Evolutionary conservation across 148 eudicot genomes (phyloP), one percentile per base, ranked within the genome.

Genomic region (Spergularia bocconei): DNA sequence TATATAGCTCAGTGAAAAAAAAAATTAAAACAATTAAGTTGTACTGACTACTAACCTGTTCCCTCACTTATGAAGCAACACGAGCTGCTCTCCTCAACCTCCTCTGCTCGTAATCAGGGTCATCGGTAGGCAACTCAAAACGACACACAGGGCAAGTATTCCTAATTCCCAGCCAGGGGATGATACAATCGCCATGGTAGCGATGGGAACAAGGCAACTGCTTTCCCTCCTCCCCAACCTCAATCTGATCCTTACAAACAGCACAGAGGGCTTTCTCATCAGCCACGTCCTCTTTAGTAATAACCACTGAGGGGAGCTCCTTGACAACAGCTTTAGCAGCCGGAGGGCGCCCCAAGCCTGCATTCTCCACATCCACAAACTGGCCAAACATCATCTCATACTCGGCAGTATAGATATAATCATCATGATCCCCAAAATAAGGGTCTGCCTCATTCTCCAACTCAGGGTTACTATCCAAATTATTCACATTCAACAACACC

Each of bases 121-220:
- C 89, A 81, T 90, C 96, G 0, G 96, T 90, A 17, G 89, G 89
- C 85, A 91, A 79, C 70, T 91, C 92, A 67, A 79, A 78, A 6
- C 92, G 86, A 79, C 96, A 91, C 7, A 91, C 88, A 50, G 96
- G 96, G 63, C 96, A 91, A 2, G 96, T 87, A 64, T 91, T 91
- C 75, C 96, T 71, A 47, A 91, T 91, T 19, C 79, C 81, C 55
- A 91, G 79, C 96, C 96, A 91, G 1, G 96, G 96, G 38, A 88
- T 29, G 50, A 91, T 91, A 70, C 96, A 91, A 44, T 87, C 89
- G 4, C 87, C 88, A 82, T 91, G 92, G 78, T 85, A 91, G 25
- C 79, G 76, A 75, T 91, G 96, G 6, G 82, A 77, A 76, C 96
- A 91, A 71, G 96, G 92, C 66, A 91, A 81, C 76, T 79, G 75